These are phyloP conservation scores for Microbotryum silenes-acaulis DNA, from an alignment of 1,284 basidiomycete species.

Conservation along the genomic window DNA sequence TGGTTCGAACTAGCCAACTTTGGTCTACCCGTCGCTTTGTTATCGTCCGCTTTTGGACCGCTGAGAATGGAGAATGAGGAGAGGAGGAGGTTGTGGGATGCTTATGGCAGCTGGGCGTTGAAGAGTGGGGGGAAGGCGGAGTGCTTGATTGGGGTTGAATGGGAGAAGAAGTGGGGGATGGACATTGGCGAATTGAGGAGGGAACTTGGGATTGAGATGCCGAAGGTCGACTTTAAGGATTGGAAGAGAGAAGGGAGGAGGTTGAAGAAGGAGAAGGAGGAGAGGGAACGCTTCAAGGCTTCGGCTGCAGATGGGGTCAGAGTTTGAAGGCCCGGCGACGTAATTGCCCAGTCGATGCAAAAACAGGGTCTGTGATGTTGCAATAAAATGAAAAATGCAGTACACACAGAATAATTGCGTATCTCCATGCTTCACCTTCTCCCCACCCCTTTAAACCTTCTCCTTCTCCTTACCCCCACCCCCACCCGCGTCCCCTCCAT, in stretches of 20 bases:
- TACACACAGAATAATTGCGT: too few species aligned
- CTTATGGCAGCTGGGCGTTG: conserved; percentile 86
- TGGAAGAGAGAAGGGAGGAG: conserved; percentile 41
- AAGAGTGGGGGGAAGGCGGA: conserved; percentile 58
- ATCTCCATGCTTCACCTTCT: too few species aligned
- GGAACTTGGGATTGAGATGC: conserved; percentile 61
- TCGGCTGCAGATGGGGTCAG: too few species aligned
- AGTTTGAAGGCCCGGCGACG: too few species aligned
- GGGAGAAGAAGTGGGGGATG: conserved; percentile 91
- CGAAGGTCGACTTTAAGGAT: conserved; percentile 44
- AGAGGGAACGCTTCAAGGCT: too few species aligned
- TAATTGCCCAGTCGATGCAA: too few species aligned
- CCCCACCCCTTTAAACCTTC: too few species aligned
- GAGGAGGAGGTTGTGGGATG: conserved; percentile 51
- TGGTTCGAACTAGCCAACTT: conserved; percentile 92
- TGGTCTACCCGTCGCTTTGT: conserved; percentile 75
- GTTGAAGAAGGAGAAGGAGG: conserved; percentile 35
- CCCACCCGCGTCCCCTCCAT: too few species aligned
- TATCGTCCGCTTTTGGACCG: conserved; percentile 68
- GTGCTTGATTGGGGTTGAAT: conserved; percentile 83
- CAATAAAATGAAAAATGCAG: too few species aligned
- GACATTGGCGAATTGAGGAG: conserved; percentile 67
- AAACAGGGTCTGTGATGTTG: too few species aligned
- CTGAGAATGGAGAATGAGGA: conserved; percentile 48
- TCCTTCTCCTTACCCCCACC: too few species aligned